phyloP scores from a whole-genome alignment of 805 yeast species.

The Danielia reshetovae region DNA sequence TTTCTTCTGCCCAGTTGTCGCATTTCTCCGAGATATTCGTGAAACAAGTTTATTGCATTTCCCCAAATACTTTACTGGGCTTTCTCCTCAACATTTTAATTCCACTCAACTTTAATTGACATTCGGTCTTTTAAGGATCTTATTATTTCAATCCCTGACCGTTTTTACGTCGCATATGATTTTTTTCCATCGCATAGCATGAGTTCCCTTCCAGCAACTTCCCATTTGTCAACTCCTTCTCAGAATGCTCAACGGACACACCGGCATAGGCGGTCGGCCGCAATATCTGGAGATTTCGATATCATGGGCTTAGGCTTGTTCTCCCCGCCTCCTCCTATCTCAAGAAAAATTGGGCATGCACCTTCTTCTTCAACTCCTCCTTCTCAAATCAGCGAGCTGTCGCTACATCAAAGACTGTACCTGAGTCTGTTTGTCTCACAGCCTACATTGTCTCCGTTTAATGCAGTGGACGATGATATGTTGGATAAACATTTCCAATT shows the following conservation, averaged over 20 bases:
- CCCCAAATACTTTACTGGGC: not conserved
- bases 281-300: constrained; percentile 84
- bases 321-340: constrained; percentile 21
- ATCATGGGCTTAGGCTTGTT: constrained; percentile 35
- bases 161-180: not conserved
- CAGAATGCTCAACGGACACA: constrained; percentile 32
- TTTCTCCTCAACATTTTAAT: no score
- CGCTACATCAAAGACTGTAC: constrained; percentile 8
- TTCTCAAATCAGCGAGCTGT: not conserved
- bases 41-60: not conserved
- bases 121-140: no score
- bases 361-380: constrained; percentile 5
- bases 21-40: no score
- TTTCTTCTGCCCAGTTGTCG: no score
- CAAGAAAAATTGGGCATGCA: constrained; percentile 3
- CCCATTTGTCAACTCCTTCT: constrained; percentile 5
- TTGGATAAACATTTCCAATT: constrained; percentile 26
- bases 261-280: constrained; percentile 82
- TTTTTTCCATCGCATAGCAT: constrained; percentile 1
- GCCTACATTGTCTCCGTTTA: constrained; percentile 4
- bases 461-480: constrained; percentile 11
- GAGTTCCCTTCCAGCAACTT: constrained; percentile 3
- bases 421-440: constrained; percentile 5
- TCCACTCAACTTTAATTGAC: no score
- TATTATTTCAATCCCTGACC: not conserved